phyloP scores from a whole-genome alignment of 208 protist species.

The Wallacemonas sp. region DNA sequence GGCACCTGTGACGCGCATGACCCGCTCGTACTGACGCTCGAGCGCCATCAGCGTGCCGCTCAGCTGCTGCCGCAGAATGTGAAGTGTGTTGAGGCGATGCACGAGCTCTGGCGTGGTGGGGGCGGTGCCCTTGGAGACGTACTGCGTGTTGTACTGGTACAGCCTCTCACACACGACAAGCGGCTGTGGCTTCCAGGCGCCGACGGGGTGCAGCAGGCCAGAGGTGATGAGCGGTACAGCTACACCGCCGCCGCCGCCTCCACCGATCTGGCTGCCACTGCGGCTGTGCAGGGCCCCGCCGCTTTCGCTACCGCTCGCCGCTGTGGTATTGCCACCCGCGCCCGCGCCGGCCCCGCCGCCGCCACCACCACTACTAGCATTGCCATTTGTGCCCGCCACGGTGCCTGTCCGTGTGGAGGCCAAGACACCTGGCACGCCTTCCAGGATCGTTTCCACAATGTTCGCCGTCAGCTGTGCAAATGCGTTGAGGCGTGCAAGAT shows the following conservation, averaged over 20 bases:
- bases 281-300: background rate
- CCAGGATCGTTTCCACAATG: constrained; percentile 3
- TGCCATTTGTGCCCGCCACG: no score
- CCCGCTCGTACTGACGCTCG: constrained; percentile 29
- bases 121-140: background rate
- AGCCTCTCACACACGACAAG: background rate
- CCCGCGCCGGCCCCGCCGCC: background rate
- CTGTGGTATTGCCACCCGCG: background rate
- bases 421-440: constrained; percentile 1
- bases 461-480: constrained; percentile 15
- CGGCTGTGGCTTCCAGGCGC: constrained; percentile 1
- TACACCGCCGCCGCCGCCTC: background rate
- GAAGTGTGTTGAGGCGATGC: constrained; percentile 24
- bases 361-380: background rate
- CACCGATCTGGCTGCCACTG: background rate
- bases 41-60: constrained; percentile 14
- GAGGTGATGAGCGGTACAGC: constrained; percentile 1
- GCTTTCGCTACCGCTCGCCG: background rate
- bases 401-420: background rate
- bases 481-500: constrained; percentile 17
- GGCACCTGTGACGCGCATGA: constrained; percentile 42
- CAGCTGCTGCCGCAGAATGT: constrained; percentile 17
- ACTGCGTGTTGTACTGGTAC: constrained; percentile 7
- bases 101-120: constrained; percentile 14
- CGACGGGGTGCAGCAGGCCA: constrained; percentile 3